phyloP scores from a whole-genome alignment of 1,284 basidiomycete species.

The Hemileia vastatrix region DNA sequence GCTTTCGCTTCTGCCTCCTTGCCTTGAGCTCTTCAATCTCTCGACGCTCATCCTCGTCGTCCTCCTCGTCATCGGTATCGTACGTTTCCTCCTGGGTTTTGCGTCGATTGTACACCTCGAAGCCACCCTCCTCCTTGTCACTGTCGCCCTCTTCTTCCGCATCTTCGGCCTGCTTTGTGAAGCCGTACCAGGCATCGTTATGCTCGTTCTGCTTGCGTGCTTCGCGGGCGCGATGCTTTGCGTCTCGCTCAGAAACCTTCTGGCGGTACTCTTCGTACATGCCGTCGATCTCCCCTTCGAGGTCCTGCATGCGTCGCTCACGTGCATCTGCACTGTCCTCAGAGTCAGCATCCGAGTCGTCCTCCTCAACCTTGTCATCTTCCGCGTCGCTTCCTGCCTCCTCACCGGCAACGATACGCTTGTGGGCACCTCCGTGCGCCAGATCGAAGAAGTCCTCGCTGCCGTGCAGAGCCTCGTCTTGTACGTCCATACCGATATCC shows the following conservation, averaged over 20 bases:
- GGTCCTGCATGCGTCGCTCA: slow-evolving; percentile 47
- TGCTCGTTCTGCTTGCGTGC: slow-evolving; percentile 61
- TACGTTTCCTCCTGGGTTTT: slow-evolving; percentile 35
- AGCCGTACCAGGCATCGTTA: too few relatives aligned
- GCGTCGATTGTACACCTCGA: background rate
- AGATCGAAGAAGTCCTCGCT: slow-evolving; percentile 72
- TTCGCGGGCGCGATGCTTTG: slow-evolving; percentile 81
- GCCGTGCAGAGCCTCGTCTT: slow-evolving; percentile 57
- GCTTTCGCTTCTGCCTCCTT: background rate
- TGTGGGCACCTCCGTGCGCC: slow-evolving; percentile 46
- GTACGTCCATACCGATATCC: slow-evolving; percentile 82
- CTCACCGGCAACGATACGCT: slow-evolving; percentile 51
- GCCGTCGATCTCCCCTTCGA: slow-evolving; percentile 78
- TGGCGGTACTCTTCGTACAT: slow-evolving; percentile 81
- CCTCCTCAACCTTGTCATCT: slow-evolving; percentile 48
- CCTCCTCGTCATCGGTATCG: slow-evolving; percentile 38
- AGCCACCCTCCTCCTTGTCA: slow-evolving; percentile 31
- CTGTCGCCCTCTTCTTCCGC: slow-evolving; percentile 64
- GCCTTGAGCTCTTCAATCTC: background rate
- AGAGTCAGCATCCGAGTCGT: too few relatives aligned
- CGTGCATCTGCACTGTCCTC: slow-evolving; percentile 45
- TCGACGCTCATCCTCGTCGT: background rate
- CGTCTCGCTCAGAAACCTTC: slow-evolving; percentile 69
- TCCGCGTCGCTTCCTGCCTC: slow-evolving; percentile 51
- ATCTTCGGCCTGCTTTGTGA: slow-evolving; percentile 57